Evolutionary conservation across 2,329 filamentous ascomycete genomes (phyloP).

Genomic region (Blastomyces parvus): DNA sequence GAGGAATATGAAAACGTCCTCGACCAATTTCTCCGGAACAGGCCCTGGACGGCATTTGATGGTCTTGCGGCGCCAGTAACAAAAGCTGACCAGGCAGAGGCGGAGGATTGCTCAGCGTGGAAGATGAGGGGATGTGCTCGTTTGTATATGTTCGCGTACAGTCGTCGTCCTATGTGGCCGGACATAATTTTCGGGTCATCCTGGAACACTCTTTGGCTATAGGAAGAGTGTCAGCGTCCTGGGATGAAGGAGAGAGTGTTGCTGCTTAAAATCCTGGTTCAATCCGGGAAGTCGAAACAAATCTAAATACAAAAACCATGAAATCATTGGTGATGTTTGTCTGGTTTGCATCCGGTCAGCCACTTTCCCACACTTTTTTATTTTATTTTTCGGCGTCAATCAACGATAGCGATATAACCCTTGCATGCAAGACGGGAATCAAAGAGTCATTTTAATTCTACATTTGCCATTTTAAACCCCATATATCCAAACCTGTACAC

Average conservation of each 20-base stretch:
- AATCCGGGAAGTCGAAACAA: not conserved
- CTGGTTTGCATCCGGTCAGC: conserved; percentile 24
- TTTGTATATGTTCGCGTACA: conserved; percentile 35
- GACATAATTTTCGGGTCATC: conserved; percentile 41
- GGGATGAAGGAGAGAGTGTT: conserved; percentile 11
- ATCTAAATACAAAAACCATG: conserved; percentile 13
- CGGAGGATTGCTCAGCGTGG: conserved; percentile 19
- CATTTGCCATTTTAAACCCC: not conserved
- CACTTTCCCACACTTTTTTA: conserved; percentile 22
- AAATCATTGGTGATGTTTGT: conserved; percentile 27
- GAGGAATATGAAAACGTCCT: conserved; percentile 19
- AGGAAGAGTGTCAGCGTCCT: conserved; percentile 14
- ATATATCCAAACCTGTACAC: conserved; percentile 4
- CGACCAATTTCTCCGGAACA: conserved; percentile 15
- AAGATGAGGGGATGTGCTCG: conserved; percentile 27
- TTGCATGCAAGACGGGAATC: not conserved
- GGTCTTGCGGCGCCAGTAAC: conserved; percentile 14
- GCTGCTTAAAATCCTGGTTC: not conserved
- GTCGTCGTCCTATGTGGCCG: conserved; percentile 37
- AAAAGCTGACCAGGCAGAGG: conserved; percentile 1
- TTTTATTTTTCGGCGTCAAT: not conserved
- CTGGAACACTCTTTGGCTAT: conserved; percentile 23
- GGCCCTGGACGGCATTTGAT: conserved; percentile 12
- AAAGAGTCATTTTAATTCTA: not conserved
- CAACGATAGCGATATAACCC: conserved; percentile 8